Conservation (phyloP, 106 monocot species). For the Allium fistulosum region DNA sequence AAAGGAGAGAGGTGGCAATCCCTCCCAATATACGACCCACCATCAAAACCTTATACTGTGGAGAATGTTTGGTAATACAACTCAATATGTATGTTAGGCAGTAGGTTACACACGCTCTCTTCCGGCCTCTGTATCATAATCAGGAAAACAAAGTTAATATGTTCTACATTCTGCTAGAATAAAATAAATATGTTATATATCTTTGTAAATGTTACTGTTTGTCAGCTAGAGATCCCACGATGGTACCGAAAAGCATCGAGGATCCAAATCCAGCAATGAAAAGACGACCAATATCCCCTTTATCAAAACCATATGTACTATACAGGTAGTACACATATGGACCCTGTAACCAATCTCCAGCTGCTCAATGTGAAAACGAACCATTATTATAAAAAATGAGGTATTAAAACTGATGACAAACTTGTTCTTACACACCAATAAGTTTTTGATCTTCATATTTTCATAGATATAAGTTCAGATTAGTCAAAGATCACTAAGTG, state of each 20-base stretch:
- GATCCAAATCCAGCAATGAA: conserved; percentile 98
- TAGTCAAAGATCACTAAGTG: not conserved
- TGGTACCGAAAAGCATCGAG: conserved; percentile 93
- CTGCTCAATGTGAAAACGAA: conserved; percentile 22
- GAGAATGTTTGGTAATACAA: conserved; percentile 93
- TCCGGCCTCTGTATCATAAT: conserved; percentile 62
- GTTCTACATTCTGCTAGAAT: not conserved
- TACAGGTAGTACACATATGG: conserved; percentile 97
- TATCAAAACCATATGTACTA: conserved; percentile 77
- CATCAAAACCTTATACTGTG: conserved; percentile 84
- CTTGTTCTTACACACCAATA: no score
- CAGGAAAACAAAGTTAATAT: not conserved
- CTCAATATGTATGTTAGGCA: conserved; percentile 95
- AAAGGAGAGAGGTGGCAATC: conserved; percentile 84
- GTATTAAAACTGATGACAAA: no score
- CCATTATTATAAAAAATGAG: not conserved
- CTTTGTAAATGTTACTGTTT: conserved; percentile 55
- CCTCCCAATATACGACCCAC: conserved; percentile 87
- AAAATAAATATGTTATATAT: not conserved
- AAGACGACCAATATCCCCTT: conserved; percentile 92
- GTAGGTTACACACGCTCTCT: conserved; percentile 90
- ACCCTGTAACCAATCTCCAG: conserved; percentile 97
- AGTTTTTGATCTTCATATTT: no score
- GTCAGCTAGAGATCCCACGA: conserved; percentile 92
- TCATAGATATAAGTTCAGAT: no score